phyloP scores from a whole-genome alignment of 192 early-diverging fungal genomes.

The Gryganskiella cystojenkinii region DNA sequence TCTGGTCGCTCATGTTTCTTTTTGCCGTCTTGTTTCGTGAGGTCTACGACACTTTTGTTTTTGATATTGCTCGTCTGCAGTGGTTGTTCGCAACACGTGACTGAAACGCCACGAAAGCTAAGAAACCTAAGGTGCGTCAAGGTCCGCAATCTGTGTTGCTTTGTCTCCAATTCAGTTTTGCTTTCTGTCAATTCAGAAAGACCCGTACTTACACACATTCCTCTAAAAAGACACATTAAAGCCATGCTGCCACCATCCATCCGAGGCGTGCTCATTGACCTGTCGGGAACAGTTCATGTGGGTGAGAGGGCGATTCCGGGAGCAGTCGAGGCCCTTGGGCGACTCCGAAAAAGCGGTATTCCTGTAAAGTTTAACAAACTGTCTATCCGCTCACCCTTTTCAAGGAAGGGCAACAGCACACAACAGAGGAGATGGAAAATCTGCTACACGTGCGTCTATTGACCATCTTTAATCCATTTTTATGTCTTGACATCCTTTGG shows the following conservation, averaged over 20 bases:
- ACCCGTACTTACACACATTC: neutral
- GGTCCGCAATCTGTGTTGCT: too few relatives aligned
- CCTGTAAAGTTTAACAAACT: conserved; percentile 29
- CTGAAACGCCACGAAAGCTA: too few relatives aligned
- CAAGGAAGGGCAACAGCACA: too few relatives aligned
- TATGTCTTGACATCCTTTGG: neutral
- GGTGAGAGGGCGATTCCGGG: conserved; percentile 71
- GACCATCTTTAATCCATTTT: neutral
- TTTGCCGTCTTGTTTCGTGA: too few relatives aligned
- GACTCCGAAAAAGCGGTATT: conserved; percentile 68
- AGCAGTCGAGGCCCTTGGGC: conserved; percentile 71
- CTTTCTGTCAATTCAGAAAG: too few relatives aligned
- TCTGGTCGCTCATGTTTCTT: too few relatives aligned
- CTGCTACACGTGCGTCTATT: neutral
- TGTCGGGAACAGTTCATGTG: conserved; percentile 85
- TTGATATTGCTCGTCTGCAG: too few relatives aligned
- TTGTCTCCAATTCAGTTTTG: too few relatives aligned
- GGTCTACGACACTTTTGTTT: too few relatives aligned
- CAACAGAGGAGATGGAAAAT: neutral
- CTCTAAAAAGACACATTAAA: neutral
- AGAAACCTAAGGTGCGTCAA: too few relatives aligned
- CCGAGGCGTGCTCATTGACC: conserved; percentile 77
- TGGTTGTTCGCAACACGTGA: too few relatives aligned
- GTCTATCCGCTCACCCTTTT: neutral
- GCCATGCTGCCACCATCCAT: conserved; percentile 20